Evolutionary conservation across 2,329 filamentous ascomycete genomes (phyloP).

Genomic region (Diaporthe vaccinii): DNA sequence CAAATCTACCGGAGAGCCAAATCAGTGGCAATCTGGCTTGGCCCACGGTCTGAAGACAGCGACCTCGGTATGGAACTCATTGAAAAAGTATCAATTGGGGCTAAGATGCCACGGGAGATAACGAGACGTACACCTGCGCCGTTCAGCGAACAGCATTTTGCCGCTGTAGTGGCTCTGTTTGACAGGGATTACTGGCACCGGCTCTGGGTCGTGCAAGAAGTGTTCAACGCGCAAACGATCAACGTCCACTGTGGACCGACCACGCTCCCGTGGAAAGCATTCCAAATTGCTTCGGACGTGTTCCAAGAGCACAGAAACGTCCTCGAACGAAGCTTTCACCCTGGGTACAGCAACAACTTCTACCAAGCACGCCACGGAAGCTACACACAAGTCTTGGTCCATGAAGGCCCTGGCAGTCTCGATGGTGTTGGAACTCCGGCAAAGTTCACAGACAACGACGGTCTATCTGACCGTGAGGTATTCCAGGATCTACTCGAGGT

Average conservation of each 20-base stretch:
- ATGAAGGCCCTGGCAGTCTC: background rate
- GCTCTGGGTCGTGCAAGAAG: conserved; percentile 51
- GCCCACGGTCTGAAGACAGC: background rate
- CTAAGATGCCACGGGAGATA: background rate
- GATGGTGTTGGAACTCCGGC: no score
- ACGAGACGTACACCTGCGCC: background rate
- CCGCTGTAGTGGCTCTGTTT: conserved; percentile 47
- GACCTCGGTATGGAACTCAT: background rate
- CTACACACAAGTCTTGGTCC: background rate
- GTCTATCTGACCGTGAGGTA: no score
- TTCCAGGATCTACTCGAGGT: conserved; percentile 44
- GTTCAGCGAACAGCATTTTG: background rate
- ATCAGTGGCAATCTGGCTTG: conserved; percentile 25
- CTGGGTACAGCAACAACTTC: background rate
- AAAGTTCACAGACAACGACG: no score
- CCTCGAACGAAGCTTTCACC: background rate
- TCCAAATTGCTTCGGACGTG: background rate
- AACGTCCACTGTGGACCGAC: conserved; percentile 46
- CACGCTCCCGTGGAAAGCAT: background rate
- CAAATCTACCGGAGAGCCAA: background rate
- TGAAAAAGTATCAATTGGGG: background rate
- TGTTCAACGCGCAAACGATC: conserved; percentile 45
- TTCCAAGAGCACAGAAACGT: background rate
- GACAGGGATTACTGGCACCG: conserved; percentile 53
- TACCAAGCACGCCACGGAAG: background rate